phyloP scores from a whole-genome alignment of 1,139 yeast species.

The Arxiozyma bovina region DNA sequence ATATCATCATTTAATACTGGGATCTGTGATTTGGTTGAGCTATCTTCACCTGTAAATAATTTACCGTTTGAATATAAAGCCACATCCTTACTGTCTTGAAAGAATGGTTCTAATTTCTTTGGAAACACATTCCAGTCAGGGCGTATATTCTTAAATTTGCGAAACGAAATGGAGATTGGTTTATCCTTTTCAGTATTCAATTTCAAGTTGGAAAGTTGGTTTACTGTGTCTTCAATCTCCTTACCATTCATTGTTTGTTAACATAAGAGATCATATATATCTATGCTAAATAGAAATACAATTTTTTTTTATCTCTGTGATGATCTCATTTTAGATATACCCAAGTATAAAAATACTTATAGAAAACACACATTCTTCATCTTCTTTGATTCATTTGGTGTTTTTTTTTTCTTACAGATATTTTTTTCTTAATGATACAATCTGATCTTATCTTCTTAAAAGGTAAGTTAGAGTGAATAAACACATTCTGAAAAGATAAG shows the following conservation, averaged over 20 bases:
- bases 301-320: too few relatives aligned
- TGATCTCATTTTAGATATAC: too few relatives aligned
- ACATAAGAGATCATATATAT: too few relatives aligned
- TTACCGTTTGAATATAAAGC: slow-evolving; percentile 6
- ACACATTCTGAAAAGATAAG: too few relatives aligned
- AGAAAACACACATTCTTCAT: too few relatives aligned
- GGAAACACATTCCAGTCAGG: slow-evolving; percentile 5
- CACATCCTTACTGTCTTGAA: slow-evolving; percentile 7
- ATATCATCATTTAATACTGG: slow-evolving; percentile 9
- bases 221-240: not conserved
- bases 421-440: too few relatives aligned
- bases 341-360: too few relatives aligned
- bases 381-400: too few relatives aligned
- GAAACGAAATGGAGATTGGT: slow-evolving; percentile 23
- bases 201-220: not conserved
- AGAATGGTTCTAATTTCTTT: slow-evolving; percentile 2
- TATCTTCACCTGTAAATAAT: not conserved
- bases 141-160: slow-evolving; percentile 5
- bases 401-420: too few relatives aligned
- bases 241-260: not conserved
- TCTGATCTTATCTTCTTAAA: too few relatives aligned
- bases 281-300: too few relatives aligned
- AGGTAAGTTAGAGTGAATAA: too few relatives aligned
- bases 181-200: not conserved
- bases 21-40: not conserved